Conservation (phyloP, 2,329 filamentous ascomycete species). For the Grosmannia penicillata region DNA sequence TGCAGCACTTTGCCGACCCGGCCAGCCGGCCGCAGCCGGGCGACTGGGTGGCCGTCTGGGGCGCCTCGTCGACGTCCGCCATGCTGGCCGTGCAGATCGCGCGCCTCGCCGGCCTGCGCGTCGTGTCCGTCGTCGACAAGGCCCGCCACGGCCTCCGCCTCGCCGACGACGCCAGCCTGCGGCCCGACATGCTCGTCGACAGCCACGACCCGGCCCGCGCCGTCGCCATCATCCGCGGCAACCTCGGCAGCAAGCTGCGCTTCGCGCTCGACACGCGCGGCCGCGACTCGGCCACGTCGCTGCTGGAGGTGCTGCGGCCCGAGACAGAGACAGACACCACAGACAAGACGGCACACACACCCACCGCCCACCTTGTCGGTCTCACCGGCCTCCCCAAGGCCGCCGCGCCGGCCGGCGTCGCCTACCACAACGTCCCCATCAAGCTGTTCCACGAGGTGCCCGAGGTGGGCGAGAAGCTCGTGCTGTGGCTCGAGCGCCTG, state of each 20-base stretch:
- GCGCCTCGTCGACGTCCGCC: constrained; percentile 57
- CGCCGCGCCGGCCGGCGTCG: constrained; percentile 26
- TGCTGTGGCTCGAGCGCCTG: constrained; percentile 53
- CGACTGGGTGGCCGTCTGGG: constrained; percentile 64
- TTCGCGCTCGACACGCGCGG: constrained; percentile 58
- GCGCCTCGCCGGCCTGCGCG: constrained; percentile 46
- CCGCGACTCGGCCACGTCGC: constrained; percentile 42
- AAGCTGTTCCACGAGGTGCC: constrained; percentile 61
- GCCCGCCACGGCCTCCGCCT: constrained; percentile 49
- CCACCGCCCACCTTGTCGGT: constrained; percentile 46
- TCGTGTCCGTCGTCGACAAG: constrained; percentile 51
- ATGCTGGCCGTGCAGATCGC: constrained; percentile 54
- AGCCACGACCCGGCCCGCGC: constrained; percentile 51
- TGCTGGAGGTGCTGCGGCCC: constrained; percentile 36
- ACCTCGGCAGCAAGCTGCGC: constrained; percentile 36
- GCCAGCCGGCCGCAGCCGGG: constrained; percentile 39
- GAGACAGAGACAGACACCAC: constrained; percentile 14
- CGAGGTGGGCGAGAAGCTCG: constrained; percentile 45
- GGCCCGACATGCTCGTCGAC: constrained; percentile 53
- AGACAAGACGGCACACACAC: constrained; percentile 21
- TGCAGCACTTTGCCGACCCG: constrained; percentile 32
- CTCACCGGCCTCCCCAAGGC: constrained; percentile 55
- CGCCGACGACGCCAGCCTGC: constrained; percentile 24
- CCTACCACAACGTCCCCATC: constrained; percentile 54
- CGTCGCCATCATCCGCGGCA: constrained; percentile 44